Base-by-base conservation (phyloP, 805 yeast genomes). In the Yarrowia phangngaensis region DNA sequence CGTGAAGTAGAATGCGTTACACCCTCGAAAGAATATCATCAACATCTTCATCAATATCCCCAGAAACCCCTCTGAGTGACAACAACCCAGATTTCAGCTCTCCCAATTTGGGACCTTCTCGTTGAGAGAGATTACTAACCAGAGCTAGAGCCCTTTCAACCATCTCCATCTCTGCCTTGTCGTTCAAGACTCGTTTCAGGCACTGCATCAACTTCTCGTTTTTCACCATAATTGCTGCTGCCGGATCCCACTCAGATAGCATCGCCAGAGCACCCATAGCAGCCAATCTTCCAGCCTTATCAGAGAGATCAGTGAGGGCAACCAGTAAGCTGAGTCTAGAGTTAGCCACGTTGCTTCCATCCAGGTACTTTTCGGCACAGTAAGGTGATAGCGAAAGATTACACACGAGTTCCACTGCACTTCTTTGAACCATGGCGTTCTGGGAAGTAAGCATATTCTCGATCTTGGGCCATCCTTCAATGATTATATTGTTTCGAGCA, bases 371-470 rank as follows among this genome's bases (percentile, higher is more conserved):
- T 34, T 61, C 68, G 0, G 71, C 72, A 13, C 64, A 58, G 4
- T 45, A 51, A 1, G 67, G 63, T 1, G 64, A 58, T 41, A 58
- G 66, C 58, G 79, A 72, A 36, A 83, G 60, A 59, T 84, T 84
- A 52, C 82, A 74, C 8, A 82, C 61, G 13, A 84, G 70, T 57
- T 84, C 88, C 63, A 83, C 68, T 0, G 80, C 56, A 0, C 85
- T 78, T 41, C 76, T 67, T 59, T 80, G 85, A 3, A 84, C 61
- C 47, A 69, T 60, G 1, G 64, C 56, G 47, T 76, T 72, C 23
- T 72, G 70, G 51, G 75, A 70, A 14, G 76, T 54, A 54, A 77
- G 57, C 14, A 68, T 56, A 20, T 61, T 60, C 52, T 73, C 76
- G 11, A 81, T 68, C 20, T 68, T 68, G 0, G 69, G 56, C 74